Percentiles rank a stretch among this genome's conserved stretches.
Conservation (phyloP, 2,329 filamentous ascomycete species). For the Acrocalymma vagum region DNA sequence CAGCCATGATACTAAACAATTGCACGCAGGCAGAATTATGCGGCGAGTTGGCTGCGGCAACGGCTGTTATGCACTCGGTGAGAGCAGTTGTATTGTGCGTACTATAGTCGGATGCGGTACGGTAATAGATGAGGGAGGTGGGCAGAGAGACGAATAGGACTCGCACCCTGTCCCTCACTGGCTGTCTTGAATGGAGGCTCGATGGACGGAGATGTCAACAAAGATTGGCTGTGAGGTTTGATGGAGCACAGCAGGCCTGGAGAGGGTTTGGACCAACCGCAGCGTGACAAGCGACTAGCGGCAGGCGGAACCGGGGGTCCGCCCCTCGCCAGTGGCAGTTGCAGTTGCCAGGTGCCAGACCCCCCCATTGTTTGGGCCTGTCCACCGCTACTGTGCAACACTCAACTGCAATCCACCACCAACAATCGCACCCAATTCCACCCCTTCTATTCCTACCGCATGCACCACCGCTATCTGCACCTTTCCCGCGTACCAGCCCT, state of each 20-base stretch:
- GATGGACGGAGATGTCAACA: constrained; percentile 6
- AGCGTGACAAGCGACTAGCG: constrained; percentile 15
- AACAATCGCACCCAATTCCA: constrained; percentile 24
- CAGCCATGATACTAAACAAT: constrained; percentile 38
- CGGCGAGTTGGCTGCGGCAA: neutral
- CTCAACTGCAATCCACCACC: constrained; percentile 29
- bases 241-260: constrained; percentile 6
- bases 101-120: neutral
- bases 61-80: too few relatives aligned
- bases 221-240: constrained; percentile 12
- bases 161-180: constrained; percentile 1
- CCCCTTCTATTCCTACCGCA: constrained; percentile 33
- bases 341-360: constrained; percentile 10
- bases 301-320: constrained; percentile 8
- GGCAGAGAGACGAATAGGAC: constrained; percentile 10
- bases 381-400: too few relatives aligned
- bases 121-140: constrained; percentile 8
- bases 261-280: constrained; percentile 5
- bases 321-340: constrained; percentile 2
- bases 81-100: neutral
- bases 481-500: constrained; percentile 15
- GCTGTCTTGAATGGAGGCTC: constrained; percentile 2
- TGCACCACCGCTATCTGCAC: constrained; percentile 14
- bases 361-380: constrained; percentile 42
- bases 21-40: neutral